phyloP scores from a whole-genome alignment of 169 alveolate genomes.

The Amoebophrya sp. region DNA sequence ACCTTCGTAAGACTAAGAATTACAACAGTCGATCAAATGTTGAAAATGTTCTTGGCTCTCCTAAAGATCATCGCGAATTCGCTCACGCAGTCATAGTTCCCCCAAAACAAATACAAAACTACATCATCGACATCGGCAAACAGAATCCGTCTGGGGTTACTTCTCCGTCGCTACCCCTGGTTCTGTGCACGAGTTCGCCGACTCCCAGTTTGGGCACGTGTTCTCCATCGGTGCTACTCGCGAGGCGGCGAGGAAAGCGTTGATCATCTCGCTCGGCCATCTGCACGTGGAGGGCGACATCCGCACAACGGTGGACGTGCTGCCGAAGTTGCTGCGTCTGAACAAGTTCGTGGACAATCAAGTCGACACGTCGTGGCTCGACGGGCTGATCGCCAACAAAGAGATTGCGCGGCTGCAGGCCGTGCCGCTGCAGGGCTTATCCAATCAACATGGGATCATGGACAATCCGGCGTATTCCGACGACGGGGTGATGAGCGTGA shows the following conservation, averaged over 20 bases:
- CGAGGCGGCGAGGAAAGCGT: conserved; percentile 40
- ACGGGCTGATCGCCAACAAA: background rate
- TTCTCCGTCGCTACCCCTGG: conserved; percentile 56
- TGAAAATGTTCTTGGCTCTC: too few species aligned
- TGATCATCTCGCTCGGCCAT: background rate
- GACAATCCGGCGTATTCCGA: too few species aligned
- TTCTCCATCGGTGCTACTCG: conserved; percentile 58
- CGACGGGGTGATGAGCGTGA: too few species aligned
- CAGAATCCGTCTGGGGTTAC: conserved; percentile 66
- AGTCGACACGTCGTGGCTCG: background rate
- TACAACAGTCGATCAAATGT: too few species aligned
- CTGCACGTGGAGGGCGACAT: background rate
- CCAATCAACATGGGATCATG: too few species aligned
- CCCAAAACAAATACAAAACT: too few species aligned
- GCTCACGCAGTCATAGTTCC: too few species aligned
- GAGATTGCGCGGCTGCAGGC: background rate
- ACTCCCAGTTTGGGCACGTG: conserved; percentile 73
- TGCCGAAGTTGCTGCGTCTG: background rate
- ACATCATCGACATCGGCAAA: too few species aligned
- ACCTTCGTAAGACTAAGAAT: too few species aligned
- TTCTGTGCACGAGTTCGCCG: conserved; percentile 63
- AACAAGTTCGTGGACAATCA: background rate
- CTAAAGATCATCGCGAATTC: too few species aligned
- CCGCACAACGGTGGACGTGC: background rate
- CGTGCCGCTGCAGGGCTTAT: background rate